Evolutionary conservation across 2,329 filamentous ascomycete species (phyloP).

Genomic region (Calonectria leucothoes): DNA sequence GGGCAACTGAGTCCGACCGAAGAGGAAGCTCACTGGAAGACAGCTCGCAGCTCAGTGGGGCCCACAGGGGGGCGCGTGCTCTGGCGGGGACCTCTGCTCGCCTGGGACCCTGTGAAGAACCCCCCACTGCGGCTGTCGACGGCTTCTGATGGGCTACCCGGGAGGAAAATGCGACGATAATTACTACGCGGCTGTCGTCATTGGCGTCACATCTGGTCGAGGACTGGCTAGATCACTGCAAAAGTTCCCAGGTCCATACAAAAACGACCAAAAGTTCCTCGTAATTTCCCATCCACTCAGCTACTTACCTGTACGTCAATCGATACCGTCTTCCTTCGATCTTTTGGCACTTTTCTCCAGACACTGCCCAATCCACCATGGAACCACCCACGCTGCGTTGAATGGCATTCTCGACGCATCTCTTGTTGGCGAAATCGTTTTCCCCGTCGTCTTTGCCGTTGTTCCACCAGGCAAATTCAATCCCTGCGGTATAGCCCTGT

Average conservation of each 20-base stretch:
- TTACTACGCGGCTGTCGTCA: neutral
- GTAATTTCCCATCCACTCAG: neutral
- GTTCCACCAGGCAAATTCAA: neutral
- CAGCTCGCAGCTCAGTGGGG: neutral
- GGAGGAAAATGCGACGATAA: neutral
- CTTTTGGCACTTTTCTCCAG: neutral
- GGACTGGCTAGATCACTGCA: neutral
- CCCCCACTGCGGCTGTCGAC: slow-evolving; percentile 31
- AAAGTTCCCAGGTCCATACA: neutral
- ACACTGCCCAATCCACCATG: neutral
- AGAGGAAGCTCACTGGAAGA: slow-evolving; percentile 36
- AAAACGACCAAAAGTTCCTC: neutral
- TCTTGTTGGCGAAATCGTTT: neutral
- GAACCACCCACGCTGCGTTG: neutral
- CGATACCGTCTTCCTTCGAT: neutral
- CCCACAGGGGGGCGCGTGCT: slow-evolving; percentile 25
- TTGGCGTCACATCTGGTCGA: neutral
- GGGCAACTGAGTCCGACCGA: slow-evolving; percentile 19
- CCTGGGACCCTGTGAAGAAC: slow-evolving; percentile 6
- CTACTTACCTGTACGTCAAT: neutral
- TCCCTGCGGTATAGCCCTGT: neutral
- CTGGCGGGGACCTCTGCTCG: neutral
- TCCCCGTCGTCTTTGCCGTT: neutral
- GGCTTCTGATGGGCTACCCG: slow-evolving; percentile 33
- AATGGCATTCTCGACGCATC: slow-evolving; percentile 1